Evolutionary conservation across 306 rosid genomes (phyloP).

Genomic region (Elaeagnus macrophylla): DNA sequence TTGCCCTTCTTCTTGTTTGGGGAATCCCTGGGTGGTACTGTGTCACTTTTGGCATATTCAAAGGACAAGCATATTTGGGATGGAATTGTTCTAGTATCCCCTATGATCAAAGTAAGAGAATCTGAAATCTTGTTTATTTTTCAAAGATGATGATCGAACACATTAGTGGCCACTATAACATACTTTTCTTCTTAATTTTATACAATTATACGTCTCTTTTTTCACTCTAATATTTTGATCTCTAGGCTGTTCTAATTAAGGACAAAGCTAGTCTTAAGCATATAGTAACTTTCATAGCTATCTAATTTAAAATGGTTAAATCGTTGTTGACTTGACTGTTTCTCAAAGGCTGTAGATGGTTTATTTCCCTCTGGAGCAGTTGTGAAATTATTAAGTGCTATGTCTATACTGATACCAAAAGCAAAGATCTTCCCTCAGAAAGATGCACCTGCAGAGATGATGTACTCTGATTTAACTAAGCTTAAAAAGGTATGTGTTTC

Average conservation of each 20-base stretch:
- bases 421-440: constrained; percentile 54
- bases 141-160: too few relatives aligned
- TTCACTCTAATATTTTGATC: too few relatives aligned
- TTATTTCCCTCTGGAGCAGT: constrained; percentile 48
- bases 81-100: constrained; percentile 70
- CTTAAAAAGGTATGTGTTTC: constrained; percentile 51
- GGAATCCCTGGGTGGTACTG: constrained; percentile 81
- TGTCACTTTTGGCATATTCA: constrained; percentile 56
- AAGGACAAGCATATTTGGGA: constrained; percentile 61
- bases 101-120: constrained; percentile 64
- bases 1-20: constrained; percentile 58
- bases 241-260: too few relatives aligned
- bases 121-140: not conserved
- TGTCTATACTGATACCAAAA: constrained; percentile 56
- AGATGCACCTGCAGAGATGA: constrained; percentile 47
- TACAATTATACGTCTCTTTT: too few relatives aligned
- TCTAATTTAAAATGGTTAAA: not conserved
- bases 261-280: too few relatives aligned
- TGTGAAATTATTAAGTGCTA: constrained; percentile 38
- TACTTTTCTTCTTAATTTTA: too few relatives aligned
- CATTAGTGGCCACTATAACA: too few relatives aligned
- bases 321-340: not conserved
- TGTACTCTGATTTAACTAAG: constrained; percentile 50
- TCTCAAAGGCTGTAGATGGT: constrained; percentile 56
- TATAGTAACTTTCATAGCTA: too few relatives aligned